These are phyloP conservation scores for Aspergillus jensenii DNA, from an alignment of 2,329 filamentous ascomycete species.

Conservation along the genomic window DNA sequence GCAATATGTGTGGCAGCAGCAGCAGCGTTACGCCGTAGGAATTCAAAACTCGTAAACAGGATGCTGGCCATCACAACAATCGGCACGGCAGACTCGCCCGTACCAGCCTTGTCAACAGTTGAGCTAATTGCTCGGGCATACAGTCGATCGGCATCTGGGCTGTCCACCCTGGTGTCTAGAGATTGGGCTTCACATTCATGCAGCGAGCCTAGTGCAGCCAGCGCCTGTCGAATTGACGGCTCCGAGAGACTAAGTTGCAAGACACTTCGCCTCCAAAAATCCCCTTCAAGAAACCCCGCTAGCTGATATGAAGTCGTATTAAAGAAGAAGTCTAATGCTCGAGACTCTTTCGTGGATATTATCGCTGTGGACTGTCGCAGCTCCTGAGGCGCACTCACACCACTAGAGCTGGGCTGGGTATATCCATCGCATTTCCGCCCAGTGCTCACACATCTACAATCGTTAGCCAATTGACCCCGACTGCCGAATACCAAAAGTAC, in stretches of 20 bases:
- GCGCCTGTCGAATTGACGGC: slow-evolving; percentile 62
- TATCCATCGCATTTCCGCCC: background rate
- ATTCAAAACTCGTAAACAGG: slow-evolving; percentile 65
- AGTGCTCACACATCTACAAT: background rate
- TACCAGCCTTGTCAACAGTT: slow-evolving; percentile 27
- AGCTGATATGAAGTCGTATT: slow-evolving; percentile 62
- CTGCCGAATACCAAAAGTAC: slow-evolving; percentile 37
- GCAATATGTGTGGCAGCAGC: slow-evolving; percentile 22
- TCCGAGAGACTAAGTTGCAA: slow-evolving; percentile 64
- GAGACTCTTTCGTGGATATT: slow-evolving; percentile 3
- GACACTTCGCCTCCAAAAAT: slow-evolving; percentile 65
- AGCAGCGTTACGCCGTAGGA: slow-evolving; percentile 28
- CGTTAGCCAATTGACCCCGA: background rate
- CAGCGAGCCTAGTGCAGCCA: slow-evolving; percentile 64
- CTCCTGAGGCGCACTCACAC: background rate
- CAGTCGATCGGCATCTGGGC: background rate
- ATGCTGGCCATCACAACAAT: slow-evolving; percentile 57
- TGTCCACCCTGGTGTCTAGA: background rate
- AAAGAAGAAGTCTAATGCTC: slow-evolving; percentile 43
- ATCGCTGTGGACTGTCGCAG: slow-evolving; percentile 5
- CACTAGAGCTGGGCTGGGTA: background rate
- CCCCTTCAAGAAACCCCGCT: slow-evolving; percentile 66
- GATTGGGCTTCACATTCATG: slow-evolving; percentile 52
- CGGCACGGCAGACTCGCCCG: slow-evolving; percentile 53
- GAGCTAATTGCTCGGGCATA: slow-evolving; percentile 9